Conservation (phyloP, 2,329 filamentous ascomycete species). For the Stagonosporopsis vannaccii region DNA sequence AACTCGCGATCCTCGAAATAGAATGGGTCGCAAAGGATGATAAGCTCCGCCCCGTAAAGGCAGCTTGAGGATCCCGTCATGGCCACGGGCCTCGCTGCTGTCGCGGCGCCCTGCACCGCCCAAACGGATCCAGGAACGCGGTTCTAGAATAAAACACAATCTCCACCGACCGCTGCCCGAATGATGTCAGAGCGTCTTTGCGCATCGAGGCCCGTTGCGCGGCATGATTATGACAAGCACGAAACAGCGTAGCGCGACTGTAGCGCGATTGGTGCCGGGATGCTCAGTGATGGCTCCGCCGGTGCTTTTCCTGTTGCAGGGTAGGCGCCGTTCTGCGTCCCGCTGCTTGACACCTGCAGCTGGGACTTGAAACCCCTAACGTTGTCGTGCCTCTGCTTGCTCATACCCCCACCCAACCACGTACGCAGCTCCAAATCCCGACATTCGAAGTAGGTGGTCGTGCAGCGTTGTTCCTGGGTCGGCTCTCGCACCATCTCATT, state of each 20-base stretch:
- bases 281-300: neutral
- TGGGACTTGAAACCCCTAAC: conserved; percentile 14
- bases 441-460: neutral
- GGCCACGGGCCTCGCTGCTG: conserved; percentile 2
- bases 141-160: conserved; percentile 14
- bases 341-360: conserved; percentile 6
- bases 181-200: conserved; percentile 14
- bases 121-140: neutral
- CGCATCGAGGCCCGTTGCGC: neutral
- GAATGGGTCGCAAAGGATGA: conserved; percentile 1
- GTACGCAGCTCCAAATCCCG: conserved; percentile 1
- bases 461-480: conserved; percentile 12
- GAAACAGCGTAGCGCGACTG: conserved; percentile 1
- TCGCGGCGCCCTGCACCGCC: neutral
- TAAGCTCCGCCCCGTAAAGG: neutral
- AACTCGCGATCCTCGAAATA: neutral
- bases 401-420: conserved; percentile 10
- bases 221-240: conserved; percentile 15
- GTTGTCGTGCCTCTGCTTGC: neutral
- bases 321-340: conserved; percentile 8
- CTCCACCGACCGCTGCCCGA: neutral
- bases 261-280: conserved; percentile 1
- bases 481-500: neutral
- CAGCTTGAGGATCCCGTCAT: conserved; percentile 1
- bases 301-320: conserved; percentile 4